Base-by-base conservation (phyloP, 1,139 yeast genomes). In the Entelexis paramagnoliae region DNA sequence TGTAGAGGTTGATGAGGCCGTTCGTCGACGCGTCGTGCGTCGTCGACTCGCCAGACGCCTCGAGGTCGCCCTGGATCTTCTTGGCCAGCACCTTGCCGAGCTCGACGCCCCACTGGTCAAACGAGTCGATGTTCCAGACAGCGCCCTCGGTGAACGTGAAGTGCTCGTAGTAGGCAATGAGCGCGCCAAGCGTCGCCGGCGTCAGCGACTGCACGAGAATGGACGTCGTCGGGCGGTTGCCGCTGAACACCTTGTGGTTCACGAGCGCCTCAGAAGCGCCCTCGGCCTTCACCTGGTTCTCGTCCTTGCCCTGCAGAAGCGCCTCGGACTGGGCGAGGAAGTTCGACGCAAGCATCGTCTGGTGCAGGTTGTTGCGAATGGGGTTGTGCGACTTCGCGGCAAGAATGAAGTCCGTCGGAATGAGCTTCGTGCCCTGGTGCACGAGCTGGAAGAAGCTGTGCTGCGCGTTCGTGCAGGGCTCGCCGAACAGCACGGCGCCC, bases 101-200 rank as follows among this genome's bases (percentile, higher is more conserved):
- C 75, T 91, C 98, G 64, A 91, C 98, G 72, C 98, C 98, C 96
- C 97, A 91, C 77, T 91, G 98, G 76, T 91, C 98, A 68, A 87
- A 91, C 17, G 97, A 89, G 80, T 91, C 91, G 75, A 91, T 89
- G 79, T 93, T 91, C 98, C 98, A 91, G 66, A 91, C 73, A 55
- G 98, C 98, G 72, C 98, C 98, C 74, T 91, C 98, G 56, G 89
- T 89, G 72, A 91, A 91, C 38, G 97, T 91, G 54, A 87, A 78
- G 70, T 88, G 96, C 75, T 91, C 98, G 74, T 91, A 91, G 79
- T 91, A 91, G 50, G 95, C 96, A 69, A 91, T 91, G 72, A 91
- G 77, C 49, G 97, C 80, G 72, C 98, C 98, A 63, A 91, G 78
- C 52, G 96, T 72, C 51, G 96, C 95, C 52, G 98, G 98, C 32